Evolutionary conservation across 2,329 filamentous ascomycete genomes (phyloP).

Genomic region (Alternaria gansuensis): DNA sequence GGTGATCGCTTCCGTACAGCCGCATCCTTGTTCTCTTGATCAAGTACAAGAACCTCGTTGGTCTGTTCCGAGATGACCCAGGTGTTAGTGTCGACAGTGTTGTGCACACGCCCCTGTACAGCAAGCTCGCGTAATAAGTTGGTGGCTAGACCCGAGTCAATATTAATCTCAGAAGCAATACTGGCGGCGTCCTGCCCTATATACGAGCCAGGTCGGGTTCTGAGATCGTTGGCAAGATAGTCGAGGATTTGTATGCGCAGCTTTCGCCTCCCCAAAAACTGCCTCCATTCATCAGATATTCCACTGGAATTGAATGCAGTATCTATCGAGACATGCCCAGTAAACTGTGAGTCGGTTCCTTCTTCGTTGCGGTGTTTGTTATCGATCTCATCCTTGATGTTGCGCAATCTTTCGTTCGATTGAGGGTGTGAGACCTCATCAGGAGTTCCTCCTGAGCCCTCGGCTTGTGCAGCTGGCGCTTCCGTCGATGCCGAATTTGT

Average conservation of each 20-base stretch:
- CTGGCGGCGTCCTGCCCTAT: conserved; percentile 22
- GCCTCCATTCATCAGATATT: not conserved
- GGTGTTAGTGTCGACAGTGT: conserved; percentile 25
- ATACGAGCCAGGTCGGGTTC: conserved; percentile 29
- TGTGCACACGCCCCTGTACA: conserved; percentile 20
- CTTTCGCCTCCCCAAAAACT: not conserved
- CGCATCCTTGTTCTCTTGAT: not conserved
- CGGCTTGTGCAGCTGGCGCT: not conserved
- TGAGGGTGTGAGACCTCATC: not conserved
- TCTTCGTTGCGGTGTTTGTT: not conserved
- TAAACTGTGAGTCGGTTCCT: not conserved
- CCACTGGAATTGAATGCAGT: no score
- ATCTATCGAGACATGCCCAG: not conserved
- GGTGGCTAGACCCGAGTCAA: not conserved
- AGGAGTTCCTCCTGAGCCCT: rapidly evolving
- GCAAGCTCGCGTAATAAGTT: conserved; percentile 13
- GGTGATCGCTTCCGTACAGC: no score
- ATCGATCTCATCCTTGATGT: not conserved
- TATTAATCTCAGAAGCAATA: conserved; percentile 16
- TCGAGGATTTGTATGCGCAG: conserved; percentile 15
- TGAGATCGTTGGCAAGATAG: conserved; percentile 25
- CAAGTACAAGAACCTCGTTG: not conserved
- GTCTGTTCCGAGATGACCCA: conserved; percentile 27
- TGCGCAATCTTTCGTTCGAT: not conserved
- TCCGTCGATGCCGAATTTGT: not conserved